These are phyloP conservation scores for Viola pubescens DNA, from an alignment of 441 rosid genomes.

Conservation along the genomic window DNA sequence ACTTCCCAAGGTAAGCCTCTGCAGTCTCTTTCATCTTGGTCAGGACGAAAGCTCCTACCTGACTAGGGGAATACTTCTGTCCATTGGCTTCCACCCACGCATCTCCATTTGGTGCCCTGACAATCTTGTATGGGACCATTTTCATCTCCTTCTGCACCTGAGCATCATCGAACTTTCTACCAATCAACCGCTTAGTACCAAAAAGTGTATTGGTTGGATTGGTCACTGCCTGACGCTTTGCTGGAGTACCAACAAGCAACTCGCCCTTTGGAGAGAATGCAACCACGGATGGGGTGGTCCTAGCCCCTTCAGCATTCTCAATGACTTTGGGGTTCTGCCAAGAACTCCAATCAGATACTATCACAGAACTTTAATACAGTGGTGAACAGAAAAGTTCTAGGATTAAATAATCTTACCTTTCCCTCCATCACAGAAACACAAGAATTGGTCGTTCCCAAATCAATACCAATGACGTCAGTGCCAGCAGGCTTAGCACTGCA, in stretches of 20 bases:
- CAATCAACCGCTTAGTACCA: slow-evolving; percentile 79
- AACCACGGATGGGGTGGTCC: slow-evolving; percentile 87
- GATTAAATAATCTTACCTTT: slow-evolving; percentile 38
- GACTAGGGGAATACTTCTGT: slow-evolving; percentile 84
- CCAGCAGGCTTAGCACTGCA: slow-evolving; percentile 79
- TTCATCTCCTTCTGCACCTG: slow-evolving; percentile 89
- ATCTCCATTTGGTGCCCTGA: slow-evolving; percentile 82
- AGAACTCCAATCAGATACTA: neutral
- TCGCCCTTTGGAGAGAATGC: slow-evolving; percentile 76
- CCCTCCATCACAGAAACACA: slow-evolving; percentile 98
- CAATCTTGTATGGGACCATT: slow-evolving; percentile 90
- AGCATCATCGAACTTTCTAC: slow-evolving; percentile 68
- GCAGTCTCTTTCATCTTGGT: slow-evolving; percentile 93
- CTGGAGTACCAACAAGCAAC: slow-evolving; percentile 83
- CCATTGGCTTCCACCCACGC: slow-evolving; percentile 91
- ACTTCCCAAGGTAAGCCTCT: slow-evolving; percentile 70
- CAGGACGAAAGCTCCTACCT: slow-evolving; percentile 64
- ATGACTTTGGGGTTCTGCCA: slow-evolving; percentile 74
- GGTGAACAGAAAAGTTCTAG: neutral
- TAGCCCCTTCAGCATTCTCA: slow-evolving; percentile 79
- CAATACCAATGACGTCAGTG: slow-evolving; percentile 83
- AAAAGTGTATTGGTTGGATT: slow-evolving; percentile 71
- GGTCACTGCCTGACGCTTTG: slow-evolving; percentile 91
- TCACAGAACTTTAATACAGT: neutral
- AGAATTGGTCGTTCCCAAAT: slow-evolving; percentile 93